phyloP scores from a whole-genome alignment of 495 filamentous ascomycete genomes.

The Xylaria palmicola region DNA sequence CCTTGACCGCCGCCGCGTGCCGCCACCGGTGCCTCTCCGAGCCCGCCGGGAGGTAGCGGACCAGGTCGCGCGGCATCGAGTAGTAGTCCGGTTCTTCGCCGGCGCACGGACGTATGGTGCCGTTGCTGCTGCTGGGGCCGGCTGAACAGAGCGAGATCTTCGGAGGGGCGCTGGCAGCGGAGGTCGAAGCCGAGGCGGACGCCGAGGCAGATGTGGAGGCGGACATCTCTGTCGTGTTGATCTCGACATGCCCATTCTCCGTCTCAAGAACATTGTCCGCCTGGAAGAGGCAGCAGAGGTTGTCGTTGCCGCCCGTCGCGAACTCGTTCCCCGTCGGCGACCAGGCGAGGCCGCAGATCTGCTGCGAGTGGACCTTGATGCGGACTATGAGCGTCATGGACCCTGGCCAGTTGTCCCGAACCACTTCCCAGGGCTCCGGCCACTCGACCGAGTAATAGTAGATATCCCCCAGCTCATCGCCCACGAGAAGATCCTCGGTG shows the following conservation, averaged over 20 bases:
- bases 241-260: neutral
- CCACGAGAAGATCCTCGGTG: conserved; percentile 81
- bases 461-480: conserved; percentile 81
- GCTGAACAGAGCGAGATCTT: neutral
- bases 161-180: neutral
- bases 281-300: conserved; percentile 80
- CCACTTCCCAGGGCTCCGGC: conserved; percentile 60
- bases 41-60: conserved; percentile 40
- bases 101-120: neutral
- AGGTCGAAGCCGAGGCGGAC: neutral
- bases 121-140: neutral
- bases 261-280: conserved; percentile 55
- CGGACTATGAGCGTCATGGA: conserved; percentile 73
- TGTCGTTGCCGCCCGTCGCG: conserved; percentile 91
- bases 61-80: conserved; percentile 10
- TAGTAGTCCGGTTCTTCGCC: conserved; percentile 11
- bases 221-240: neutral
- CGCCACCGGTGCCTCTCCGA: conserved; percentile 69
- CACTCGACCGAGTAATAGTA: conserved; percentile 92
- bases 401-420: conserved; percentile 66
- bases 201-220: neutral
- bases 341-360: conserved; percentile 92
- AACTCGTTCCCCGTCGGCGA: conserved; percentile 73
- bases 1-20: conserved; percentile 90
- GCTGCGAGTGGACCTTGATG: conserved; percentile 79